Conservation (phyloP, 2,329 filamentous ascomycete genomes). For the Fonsecaea erecta region DNA sequence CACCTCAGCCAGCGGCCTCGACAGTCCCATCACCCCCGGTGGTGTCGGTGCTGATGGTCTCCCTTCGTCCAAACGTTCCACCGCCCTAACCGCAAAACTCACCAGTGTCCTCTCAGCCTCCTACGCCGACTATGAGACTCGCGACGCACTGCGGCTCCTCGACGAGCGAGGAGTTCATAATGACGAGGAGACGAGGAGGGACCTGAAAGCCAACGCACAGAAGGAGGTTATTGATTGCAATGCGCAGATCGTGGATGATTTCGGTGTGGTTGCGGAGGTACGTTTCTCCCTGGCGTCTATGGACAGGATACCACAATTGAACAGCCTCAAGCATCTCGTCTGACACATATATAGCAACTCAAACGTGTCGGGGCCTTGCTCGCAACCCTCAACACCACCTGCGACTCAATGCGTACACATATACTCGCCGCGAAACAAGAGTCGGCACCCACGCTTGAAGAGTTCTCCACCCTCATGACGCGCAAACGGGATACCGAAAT, state of each 20-base stretch:
- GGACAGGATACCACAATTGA: not conserved
- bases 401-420: constrained; percentile 77
- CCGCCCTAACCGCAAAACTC: constrained; percentile 78
- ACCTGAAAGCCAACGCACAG: constrained; percentile 67
- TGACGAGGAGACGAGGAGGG: constrained; percentile 75
- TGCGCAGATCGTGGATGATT: constrained; percentile 84
- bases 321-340: not conserved
- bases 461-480: constrained; percentile 73
- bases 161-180: constrained; percentile 75
- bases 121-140: constrained; percentile 89
- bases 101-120: constrained; percentile 86
- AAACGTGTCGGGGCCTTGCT: constrained; percentile 81
- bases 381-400: constrained; percentile 75
- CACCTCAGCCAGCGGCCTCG: constrained; percentile 14
- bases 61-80: constrained; percentile 42
- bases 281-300: constrained; percentile 36
- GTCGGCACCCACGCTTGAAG: constrained; percentile 74
- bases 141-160: constrained; percentile 78
- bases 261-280: constrained; percentile 86
- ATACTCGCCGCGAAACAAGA: constrained; percentile 75
- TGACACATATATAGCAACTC: constrained; percentile 68
- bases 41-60: constrained; percentile 12
- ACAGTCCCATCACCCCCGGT: constrained; percentile 20
- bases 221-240: constrained; percentile 93
- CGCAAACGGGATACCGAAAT: constrained; percentile 75